Evolutionary conservation across 2,329 filamentous ascomycete species (phyloP).

Genomic region (Stachybotrys chlorohalonatus): DNA sequence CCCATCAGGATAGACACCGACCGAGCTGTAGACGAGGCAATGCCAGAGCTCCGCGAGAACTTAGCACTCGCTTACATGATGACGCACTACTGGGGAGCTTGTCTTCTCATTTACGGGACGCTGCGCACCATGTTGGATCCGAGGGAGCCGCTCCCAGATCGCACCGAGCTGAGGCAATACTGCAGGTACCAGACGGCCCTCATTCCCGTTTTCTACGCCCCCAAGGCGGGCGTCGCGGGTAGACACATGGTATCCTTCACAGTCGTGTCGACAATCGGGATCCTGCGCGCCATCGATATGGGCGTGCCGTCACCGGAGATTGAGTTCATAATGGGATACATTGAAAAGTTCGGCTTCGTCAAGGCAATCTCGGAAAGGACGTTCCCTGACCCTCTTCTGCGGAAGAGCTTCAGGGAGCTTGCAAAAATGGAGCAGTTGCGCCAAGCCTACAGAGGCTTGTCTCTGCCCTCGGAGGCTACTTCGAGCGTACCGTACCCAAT

Average conservation of each 20-base stretch:
- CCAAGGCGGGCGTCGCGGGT: not conserved
- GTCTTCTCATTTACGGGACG: not conserved
- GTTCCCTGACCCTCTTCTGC: not conserved
- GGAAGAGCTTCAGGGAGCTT: not conserved
- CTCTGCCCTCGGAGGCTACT: too few relatives aligned
- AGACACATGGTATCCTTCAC: not conserved
- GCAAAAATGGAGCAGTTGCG: not conserved
- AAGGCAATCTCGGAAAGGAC: not conserved
- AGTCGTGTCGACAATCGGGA: not conserved
- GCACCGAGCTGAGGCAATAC: not conserved
- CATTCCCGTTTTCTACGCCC: not conserved
- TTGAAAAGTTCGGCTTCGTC: not conserved
- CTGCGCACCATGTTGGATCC: not conserved
- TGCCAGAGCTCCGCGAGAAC: not conserved
- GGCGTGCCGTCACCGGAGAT: not conserved
- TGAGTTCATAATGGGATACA: not conserved
- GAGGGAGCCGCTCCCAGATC: not conserved
- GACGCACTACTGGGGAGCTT: not conserved
- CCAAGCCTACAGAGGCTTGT: not conserved
- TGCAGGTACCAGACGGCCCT: not conserved
- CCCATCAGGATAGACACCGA: not conserved
- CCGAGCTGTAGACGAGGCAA: not conserved
- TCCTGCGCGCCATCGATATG: not conserved
- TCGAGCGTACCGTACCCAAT: too few relatives aligned
- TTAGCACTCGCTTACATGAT: not conserved